Conservation (phyloP, 2,329 filamentous ascomycete genomes). For the Ceratocystis lukuohia region DNA sequence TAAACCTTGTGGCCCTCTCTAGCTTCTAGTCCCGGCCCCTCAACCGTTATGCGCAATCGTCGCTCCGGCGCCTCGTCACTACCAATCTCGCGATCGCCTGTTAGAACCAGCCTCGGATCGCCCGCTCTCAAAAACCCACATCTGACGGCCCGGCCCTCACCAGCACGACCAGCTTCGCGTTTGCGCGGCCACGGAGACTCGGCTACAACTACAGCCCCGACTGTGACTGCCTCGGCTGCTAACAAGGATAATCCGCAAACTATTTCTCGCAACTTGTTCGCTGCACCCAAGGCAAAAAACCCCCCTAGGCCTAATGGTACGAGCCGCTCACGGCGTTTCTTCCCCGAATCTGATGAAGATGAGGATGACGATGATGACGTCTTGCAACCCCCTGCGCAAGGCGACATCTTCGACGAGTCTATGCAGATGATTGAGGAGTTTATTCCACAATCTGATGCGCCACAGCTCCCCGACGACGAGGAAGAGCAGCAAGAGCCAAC, state of each 20-base stretch:
- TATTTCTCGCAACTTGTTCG: constrained; percentile 44
- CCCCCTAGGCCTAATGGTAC: background rate
- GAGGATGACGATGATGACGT: constrained; percentile 21
- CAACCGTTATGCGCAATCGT: constrained; percentile 39
- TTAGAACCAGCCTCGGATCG: constrained; percentile 47
- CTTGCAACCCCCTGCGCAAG: constrained; percentile 19
- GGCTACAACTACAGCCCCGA: background rate
- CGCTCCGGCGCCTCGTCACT: constrained; percentile 36
- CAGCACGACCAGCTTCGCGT: constrained; percentile 20
- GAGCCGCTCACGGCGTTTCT: background rate
- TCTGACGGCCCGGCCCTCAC: constrained; percentile 38
- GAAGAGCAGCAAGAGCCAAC: constrained; percentile 23
- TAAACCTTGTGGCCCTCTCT: background rate
- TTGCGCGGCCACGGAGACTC: background rate
- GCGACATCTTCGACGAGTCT: constrained; percentile 30
- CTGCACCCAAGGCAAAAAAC: constrained; percentile 26
- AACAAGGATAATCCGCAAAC: constrained; percentile 22
- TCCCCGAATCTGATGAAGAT: constrained; percentile 22
- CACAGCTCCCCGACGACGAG: constrained; percentile 19
- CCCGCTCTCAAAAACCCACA: constrained; percentile 50
- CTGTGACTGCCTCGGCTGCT: background rate
- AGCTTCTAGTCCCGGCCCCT: constrained; percentile 42
- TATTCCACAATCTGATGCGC: constrained; percentile 20
- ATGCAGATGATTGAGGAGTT: constrained; percentile 30
- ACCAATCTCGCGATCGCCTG: constrained; percentile 43